Conservation (phyloP, 805 yeast species). For the Clavispora vitiphila region DNA sequence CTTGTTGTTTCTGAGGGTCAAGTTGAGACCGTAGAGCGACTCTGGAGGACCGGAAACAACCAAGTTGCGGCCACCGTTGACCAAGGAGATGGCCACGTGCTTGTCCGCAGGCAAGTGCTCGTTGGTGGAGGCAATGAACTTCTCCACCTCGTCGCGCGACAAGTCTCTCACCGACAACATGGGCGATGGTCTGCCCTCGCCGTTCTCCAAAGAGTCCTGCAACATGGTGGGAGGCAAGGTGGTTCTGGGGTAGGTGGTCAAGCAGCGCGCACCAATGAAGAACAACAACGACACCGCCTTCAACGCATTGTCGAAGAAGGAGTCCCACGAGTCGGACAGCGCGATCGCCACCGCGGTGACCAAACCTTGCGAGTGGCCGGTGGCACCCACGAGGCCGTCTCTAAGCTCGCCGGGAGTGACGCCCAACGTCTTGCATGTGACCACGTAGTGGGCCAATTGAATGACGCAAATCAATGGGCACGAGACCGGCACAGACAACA, state of each 20-base stretch:
- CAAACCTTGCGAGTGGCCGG: slow-evolving; percentile 89
- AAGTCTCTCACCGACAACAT: slow-evolving; percentile 94
- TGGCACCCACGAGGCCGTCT: slow-evolving; percentile 62
- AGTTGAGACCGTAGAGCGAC: slow-evolving; percentile 91
- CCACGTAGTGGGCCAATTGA: slow-evolving; percentile 89
- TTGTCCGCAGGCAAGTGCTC: slow-evolving; percentile 88
- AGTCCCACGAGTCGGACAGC: slow-evolving; percentile 75
- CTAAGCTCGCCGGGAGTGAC: slow-evolving; percentile 86
- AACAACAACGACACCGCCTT: slow-evolving; percentile 83
- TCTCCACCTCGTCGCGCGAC: slow-evolving; percentile 71
- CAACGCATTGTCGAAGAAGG: slow-evolving; percentile 64
- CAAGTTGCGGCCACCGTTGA: slow-evolving; percentile 93
- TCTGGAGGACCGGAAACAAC: slow-evolving; percentile 98
- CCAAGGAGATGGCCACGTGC: slow-evolving; percentile 83
- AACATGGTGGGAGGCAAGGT: slow-evolving; percentile 90
- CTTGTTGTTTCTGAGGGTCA: slow-evolving; percentile 87
- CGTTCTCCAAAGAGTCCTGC: slow-evolving; percentile 86
- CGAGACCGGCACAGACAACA: slow-evolving; percentile 86
- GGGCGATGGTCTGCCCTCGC: slow-evolving; percentile 96
- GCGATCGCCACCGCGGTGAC: slow-evolving; percentile 92
- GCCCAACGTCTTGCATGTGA: slow-evolving; percentile 81
- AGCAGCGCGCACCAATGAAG: slow-evolving; percentile 90
- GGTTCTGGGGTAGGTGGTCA: slow-evolving; percentile 86
- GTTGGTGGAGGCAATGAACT: slow-evolving; percentile 79
- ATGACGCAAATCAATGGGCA: slow-evolving; percentile 97